A percentile compares a stretch with the other conserved stretches of the same genome.
phyloP scores from a whole-genome alignment of 768 basidiomycete species.

The Hydnomerulius pinastri region DNA sequence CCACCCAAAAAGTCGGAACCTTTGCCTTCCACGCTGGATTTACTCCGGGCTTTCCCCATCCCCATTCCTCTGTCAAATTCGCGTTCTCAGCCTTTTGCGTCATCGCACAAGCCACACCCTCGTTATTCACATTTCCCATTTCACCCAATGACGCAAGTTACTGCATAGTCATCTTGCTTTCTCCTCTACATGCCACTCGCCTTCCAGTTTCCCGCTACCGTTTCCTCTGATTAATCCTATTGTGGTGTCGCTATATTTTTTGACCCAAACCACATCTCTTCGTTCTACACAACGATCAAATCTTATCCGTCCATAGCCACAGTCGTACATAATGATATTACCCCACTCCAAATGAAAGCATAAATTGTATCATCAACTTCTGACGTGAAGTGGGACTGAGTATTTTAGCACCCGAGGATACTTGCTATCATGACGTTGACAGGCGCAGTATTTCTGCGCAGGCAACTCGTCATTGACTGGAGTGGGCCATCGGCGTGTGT shows the following conservation, averaged over 20 bases:
- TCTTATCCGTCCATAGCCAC: not conserved
- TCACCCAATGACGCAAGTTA: conserved; percentile 22
- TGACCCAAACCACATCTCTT: conserved; percentile 30
- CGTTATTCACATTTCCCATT: conserved; percentile 26
- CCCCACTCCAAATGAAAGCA: not conserved
- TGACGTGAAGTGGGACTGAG: not conserved
- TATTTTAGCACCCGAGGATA: no score
- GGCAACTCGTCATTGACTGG: not conserved
- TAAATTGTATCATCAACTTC: not conserved
- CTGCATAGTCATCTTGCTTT: conserved; percentile 19
- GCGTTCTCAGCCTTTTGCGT: conserved; percentile 14
- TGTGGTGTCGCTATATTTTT: conserved; percentile 39
- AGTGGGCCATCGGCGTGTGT: no score
- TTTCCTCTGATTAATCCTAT: not conserved
- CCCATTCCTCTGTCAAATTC: conserved; percentile 34
- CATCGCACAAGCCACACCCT: conserved; percentile 28
- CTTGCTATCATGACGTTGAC: no score
- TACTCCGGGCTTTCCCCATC: conserved; percentile 51
- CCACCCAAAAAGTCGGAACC: conserved; percentile 27
- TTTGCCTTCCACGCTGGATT: conserved; percentile 38
- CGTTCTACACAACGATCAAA: conserved; percentile 8
- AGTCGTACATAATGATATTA: not conserved
- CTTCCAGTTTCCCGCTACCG: not conserved
- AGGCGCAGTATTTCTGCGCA: no score
- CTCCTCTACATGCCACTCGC: not conserved